Evolutionary conservation across 2,329 filamentous ascomycete genomes (phyloP), one percentile per base, ranked within the genome.

Genomic region (Monosporascus sp.): DNA sequence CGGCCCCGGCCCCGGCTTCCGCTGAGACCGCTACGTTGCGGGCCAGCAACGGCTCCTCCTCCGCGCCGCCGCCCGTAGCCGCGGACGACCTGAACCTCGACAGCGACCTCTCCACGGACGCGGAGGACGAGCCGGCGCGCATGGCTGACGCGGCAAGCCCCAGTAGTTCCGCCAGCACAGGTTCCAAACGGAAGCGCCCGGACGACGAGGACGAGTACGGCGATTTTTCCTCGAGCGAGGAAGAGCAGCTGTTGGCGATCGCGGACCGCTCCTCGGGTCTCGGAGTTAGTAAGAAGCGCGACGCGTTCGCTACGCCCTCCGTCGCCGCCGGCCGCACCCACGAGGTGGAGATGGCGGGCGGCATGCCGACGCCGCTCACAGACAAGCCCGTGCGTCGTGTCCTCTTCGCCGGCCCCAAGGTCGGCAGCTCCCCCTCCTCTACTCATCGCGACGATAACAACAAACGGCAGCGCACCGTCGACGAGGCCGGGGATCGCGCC

Each of bases 331-430:
- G 19, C 24, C 55, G 57, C 8, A 58, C 54, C 1, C 41, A 48
- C 14, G 40, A 52, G 22, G 17, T 59, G 1, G 55, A 58, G 37
- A 43, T 37, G 14, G 17, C 35, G 20, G 50, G 58, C 44, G 62
- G 65, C 16, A 41, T 68, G 54, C 57, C 64, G 14, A 68, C 67
- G 19, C 67, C 67, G 0, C 57, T 60, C 5, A 64, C 65, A 19
- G 58, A 56, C 9, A 64, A 62, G 46, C 60, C 60, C 31, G 51
- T 63, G n/a, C 58, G 63, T 16, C 60, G 64, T 20, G 60, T 65
- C 5, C 56, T 67, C 3, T 67, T 65, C 52, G 50, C 60, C 16
- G 58, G 61, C 24, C 56, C 58, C 58, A 52, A 67, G 63, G 55
- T 57, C 58, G 52, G 48, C 47, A 38, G 56, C 43, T 3, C 50